These are phyloP conservation scores for Wickerhamomyces mucosus DNA, from an alignment of 805 yeast species.

Conservation along the genomic window DNA sequence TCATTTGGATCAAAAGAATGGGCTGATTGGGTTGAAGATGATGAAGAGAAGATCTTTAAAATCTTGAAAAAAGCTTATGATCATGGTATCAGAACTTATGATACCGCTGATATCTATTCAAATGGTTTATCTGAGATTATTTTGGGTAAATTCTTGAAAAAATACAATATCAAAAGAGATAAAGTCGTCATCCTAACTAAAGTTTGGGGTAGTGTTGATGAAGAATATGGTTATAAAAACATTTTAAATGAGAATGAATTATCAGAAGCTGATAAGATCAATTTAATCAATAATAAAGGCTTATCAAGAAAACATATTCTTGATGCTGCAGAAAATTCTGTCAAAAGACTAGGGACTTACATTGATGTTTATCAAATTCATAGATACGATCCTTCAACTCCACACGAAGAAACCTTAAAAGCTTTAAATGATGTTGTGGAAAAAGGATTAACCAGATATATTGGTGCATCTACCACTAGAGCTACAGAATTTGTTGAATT, in stretches of 20 bases:
- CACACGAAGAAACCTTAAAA: slow-evolving; percentile 43
- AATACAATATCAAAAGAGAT: slow-evolving; percentile 42
- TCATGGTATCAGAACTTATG: slow-evolving; percentile 35
- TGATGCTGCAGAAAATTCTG: slow-evolving; percentile 32
- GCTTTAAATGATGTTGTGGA: slow-evolving; percentile 42
- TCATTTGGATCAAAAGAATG: slow-evolving; percentile 34
- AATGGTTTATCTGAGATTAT: slow-evolving; percentile 39
- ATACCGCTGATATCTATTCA: slow-evolving; percentile 41
- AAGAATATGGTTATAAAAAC: slow-evolving; percentile 6
- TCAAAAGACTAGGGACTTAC: slow-evolving; percentile 33
- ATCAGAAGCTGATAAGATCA: too few species aligned
- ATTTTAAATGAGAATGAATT: too few species aligned
- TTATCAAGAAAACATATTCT: slow-evolving; percentile 37
- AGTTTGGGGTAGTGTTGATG: slow-evolving; percentile 14
- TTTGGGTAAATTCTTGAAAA: slow-evolving; percentile 43
- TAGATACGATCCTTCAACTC: slow-evolving; percentile 34
- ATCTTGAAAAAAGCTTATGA: slow-evolving; percentile 38
- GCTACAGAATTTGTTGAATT: slow-evolving; percentile 43
- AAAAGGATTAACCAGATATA: slow-evolving; percentile 39
- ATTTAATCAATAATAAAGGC: slow-evolving; percentile 25
- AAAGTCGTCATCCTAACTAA: slow-evolving; percentile 49
- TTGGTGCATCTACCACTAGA: slow-evolving; percentile 56
- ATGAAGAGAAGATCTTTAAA: slow-evolving; percentile 33
- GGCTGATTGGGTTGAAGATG: slow-evolving; percentile 35
- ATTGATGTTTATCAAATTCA: slow-evolving; percentile 45